Base-by-base conservation (phyloP, 139 green algal species). In the Pseudopediastrum boryanum region DNA sequence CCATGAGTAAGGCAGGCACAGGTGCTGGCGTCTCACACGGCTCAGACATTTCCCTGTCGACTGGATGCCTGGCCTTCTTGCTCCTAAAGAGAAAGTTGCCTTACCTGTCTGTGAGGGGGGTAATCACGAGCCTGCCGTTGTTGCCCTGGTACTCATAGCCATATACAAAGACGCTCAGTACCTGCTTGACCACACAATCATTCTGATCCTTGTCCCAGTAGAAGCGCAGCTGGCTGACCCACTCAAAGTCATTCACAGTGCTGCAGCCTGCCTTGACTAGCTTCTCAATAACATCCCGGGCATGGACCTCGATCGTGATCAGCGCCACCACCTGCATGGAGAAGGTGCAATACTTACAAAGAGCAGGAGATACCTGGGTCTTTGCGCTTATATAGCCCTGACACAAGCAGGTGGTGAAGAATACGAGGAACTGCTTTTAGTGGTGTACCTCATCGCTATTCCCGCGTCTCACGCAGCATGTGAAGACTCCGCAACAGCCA, bases 141-240 rank as follows among this genome's bases (percentile, higher is more conserved):
- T 97, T 97, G 80, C 94, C 94, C 50, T 97, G 93, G 86, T 96
- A 98, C 87, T 98, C 94, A 79, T 97, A 95, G 21, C 83, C 84
- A 83, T 98, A 97, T 33, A 38, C 75, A 63, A 69, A 78, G 9
- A 80, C 48, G 35, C 48, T 58, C 48, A 80, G 62, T 12, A 81
- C 67, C 87, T 96, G 92, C 82, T 93, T 93, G 35, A 95, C 93
- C 23, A 94, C 83, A 75, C 89, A 94, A 75, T 97, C 91, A 78
- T 93, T 92, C 48, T 75, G 67, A 48, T 95, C 90, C 31, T 85
- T 87, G 82, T 95, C 89, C 92, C 90, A 95, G 85, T 95, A 95
- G 90, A 97, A 98, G 44, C 94, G 89, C 80, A 98, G 79, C 85
- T 97, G 94, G 25, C 80, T 93, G 77, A 96, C 93, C 94, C 94